Evolutionary conservation across 768 basidiomycete species (phyloP).

Genomic region (Gyrodon lividus): DNA sequence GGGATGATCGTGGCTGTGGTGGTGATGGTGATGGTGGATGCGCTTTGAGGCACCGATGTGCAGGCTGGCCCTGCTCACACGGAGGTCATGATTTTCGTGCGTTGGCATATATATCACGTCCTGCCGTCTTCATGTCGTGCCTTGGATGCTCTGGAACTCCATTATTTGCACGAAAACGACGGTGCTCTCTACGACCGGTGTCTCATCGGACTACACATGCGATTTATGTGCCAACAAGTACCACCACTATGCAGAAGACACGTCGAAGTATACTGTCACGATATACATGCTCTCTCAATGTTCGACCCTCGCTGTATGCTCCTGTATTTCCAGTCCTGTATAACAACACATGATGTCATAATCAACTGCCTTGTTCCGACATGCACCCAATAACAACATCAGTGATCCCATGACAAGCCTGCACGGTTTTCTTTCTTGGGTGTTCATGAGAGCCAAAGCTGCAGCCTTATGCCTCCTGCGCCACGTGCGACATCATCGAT

Average conservation of each 20-base stretch:
- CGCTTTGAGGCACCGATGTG: not conserved
- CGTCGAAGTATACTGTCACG: not conserved
- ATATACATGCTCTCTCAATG: not conserved
- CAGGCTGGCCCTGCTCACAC: not conserved
- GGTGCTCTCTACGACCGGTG: too few species aligned
- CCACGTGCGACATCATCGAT: not conserved
- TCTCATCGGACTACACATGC: not conserved
- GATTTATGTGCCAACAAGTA: not conserved
- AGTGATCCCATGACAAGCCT: too few species aligned
- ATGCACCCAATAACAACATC: too few species aligned
- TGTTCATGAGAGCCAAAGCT: too few species aligned
- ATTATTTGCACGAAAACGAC: too few species aligned
- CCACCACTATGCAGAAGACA: not conserved
- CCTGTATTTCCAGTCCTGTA: too few species aligned
- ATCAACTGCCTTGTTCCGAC: too few species aligned
- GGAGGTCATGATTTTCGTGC: not conserved
- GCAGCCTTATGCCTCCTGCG: too few species aligned
- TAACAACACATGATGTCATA: too few species aligned
- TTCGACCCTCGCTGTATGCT: too few species aligned
- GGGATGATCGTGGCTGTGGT: not conserved
- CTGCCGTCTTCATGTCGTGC: not conserved
- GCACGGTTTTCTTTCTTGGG: too few species aligned
- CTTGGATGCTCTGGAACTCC: not conserved
- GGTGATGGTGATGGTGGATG: not conserved
- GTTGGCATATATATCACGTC: not conserved